Percentiles rank a stretch among this genome's conserved stretches.
phyloP scores from a whole-genome alignment of 2,329 filamentous ascomycete genomes.

The Fusarium poae region DNA sequence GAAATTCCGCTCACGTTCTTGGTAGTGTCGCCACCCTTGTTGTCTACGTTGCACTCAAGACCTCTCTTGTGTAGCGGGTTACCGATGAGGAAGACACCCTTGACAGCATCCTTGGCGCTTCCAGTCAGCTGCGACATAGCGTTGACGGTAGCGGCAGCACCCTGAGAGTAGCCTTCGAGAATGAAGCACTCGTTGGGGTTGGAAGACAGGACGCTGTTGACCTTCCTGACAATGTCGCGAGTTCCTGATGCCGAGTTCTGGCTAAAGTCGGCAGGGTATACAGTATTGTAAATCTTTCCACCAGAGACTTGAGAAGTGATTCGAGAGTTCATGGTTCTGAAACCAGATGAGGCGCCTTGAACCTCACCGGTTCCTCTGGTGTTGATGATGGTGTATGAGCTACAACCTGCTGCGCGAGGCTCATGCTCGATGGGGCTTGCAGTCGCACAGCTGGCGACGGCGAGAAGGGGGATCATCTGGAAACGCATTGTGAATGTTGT shows the following conservation, averaged over 20 bases:
- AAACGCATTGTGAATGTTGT: background rate
- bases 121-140: slow-evolving; percentile 17
- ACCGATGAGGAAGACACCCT: slow-evolving; percentile 18
- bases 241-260: slow-evolving; percentile 18
- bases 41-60: slow-evolving; percentile 21
- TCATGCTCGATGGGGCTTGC: background rate
- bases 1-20: slow-evolving; percentile 17
- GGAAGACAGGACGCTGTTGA: slow-evolving; percentile 2
- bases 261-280: slow-evolving; percentile 12
- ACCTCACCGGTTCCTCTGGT: slow-evolving; percentile 20
- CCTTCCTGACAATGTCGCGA: slow-evolving; percentile 8
- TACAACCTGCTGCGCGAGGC: background rate
- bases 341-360: slow-evolving; percentile 15
- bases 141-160: slow-evolving; percentile 25
- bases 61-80: slow-evolving; percentile 16
- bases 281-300: slow-evolving; percentile 25
- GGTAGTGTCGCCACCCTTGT: slow-evolving; percentile 13
- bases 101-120: slow-evolving; percentile 8
- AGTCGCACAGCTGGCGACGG: background rate
- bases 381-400: slow-evolving; percentile 28
- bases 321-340: slow-evolving; percentile 26
- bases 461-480: slow-evolving; percentile 7
- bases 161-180: slow-evolving; percentile 20
- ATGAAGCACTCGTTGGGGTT: slow-evolving; percentile 25
- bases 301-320: slow-evolving; percentile 9